Evolutionary conservation across 129 eudicot genomes (phyloP).

Genomic region (Gnaphalium uliginosum): DNA sequence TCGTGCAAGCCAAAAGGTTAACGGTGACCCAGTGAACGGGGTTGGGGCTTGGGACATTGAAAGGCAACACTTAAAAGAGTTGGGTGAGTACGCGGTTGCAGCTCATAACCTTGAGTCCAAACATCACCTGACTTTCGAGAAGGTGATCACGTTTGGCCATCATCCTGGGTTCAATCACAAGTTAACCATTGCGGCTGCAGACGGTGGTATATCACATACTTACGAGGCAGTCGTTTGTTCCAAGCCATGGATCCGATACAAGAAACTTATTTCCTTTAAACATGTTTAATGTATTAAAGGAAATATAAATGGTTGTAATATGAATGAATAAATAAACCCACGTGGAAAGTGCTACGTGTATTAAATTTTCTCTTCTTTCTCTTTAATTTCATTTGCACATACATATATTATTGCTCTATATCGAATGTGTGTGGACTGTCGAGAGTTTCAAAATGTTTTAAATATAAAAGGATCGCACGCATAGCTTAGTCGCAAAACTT

Average conservation of each 20-base stretch:
- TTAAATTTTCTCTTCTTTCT: background rate
- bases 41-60: slow-evolving; percentile 13
- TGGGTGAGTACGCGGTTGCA: slow-evolving; percentile 35
- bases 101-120: slow-evolving; percentile 28
- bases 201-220: slow-evolving; percentile 26
- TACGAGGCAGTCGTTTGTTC: slow-evolving; percentile 35
- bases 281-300: slow-evolving; percentile 7
- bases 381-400: background rate
- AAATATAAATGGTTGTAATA: background rate
- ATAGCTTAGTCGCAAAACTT: too few relatives aligned
- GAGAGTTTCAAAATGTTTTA: too few relatives aligned
- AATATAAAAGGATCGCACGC: too few relatives aligned
- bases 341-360: background rate
- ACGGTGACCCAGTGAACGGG: background rate
- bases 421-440: too few relatives aligned
- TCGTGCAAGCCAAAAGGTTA: background rate
- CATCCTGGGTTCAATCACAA: slow-evolving; percentile 29
- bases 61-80: slow-evolving; percentile 14
- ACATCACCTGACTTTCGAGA: slow-evolving; percentile 27
- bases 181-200: slow-evolving; percentile 29
- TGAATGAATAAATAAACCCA: background rate
- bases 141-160: slow-evolving; percentile 21
- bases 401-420: background rate
- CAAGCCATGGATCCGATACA: slow-evolving; percentile 30
- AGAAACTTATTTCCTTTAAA: slow-evolving; percentile 38